Conservation (phyloP, 2,329 filamentous ascomycete genomes). For the Pseudogymnoascus sp. region DNA sequence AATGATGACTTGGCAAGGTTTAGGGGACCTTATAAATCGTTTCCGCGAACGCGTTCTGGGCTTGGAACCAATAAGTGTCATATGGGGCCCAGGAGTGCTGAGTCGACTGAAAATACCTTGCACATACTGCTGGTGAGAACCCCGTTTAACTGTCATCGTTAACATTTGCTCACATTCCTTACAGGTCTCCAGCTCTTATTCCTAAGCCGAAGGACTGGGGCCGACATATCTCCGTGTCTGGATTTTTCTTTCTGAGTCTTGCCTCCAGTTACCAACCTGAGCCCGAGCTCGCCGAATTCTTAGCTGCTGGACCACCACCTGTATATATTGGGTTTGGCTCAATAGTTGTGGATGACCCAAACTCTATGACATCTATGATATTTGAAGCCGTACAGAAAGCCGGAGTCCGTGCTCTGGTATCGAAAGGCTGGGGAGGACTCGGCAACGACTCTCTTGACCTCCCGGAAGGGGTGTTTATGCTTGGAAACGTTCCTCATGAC, state of each 20-base stretch:
- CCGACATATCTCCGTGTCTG: slow-evolving; percentile 62
- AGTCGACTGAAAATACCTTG: slow-evolving; percentile 69
- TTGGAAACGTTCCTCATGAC: slow-evolving; percentile 69
- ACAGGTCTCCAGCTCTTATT: slow-evolving; percentile 50
- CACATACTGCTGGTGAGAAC: slow-evolving; percentile 58
- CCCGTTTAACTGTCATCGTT: neutral
- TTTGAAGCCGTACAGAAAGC: slow-evolving; percentile 59
- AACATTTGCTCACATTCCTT: neutral
- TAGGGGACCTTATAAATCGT: slow-evolving; percentile 70
- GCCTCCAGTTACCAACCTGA: slow-evolving; percentile 56
- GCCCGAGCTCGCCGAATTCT: slow-evolving; percentile 46
- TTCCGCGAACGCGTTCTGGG: slow-evolving; percentile 63
- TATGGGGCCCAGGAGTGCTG: slow-evolving; percentile 69
- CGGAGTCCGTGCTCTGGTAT: slow-evolving; percentile 64
- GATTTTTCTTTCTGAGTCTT: slow-evolving; percentile 70
- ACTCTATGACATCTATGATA: slow-evolving; percentile 62
- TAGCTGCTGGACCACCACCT: slow-evolving; percentile 49
- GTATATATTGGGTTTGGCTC: slow-evolving; percentile 72
- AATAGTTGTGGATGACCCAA: slow-evolving; percentile 67
- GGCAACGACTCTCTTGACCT: slow-evolving; percentile 45
- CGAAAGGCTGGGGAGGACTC: slow-evolving; percentile 68
- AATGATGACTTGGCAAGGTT: slow-evolving; percentile 85
- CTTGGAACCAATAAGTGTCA: slow-evolving; percentile 65
- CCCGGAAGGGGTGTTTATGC: slow-evolving; percentile 61
- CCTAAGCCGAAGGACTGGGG: slow-evolving; percentile 65